Base-by-base conservation (phyloP, 805 yeast genomes). In the Yamadazyma nakazawae region DNA sequence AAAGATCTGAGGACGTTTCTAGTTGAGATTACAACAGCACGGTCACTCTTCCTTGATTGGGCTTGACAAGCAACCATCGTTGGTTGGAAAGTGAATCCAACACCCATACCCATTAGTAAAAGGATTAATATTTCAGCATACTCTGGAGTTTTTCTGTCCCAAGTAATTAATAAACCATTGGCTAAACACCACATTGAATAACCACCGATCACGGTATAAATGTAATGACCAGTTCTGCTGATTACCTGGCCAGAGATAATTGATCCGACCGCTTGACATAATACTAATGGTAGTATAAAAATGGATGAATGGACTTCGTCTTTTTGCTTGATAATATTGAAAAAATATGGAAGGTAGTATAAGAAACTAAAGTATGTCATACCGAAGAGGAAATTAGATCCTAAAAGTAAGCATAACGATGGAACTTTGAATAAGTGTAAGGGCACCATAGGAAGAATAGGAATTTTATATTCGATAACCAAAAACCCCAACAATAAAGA, bases 1-100 rank as follows among this genome's bases (percentile, higher is more conserved):
- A 82, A 72, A 2, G 82, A 75, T 45, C 86, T 64, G 40, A 78
- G 54, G 19, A 79, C 79, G 53, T 80, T 80, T 57, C 86, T 67
- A 1, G 82, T 68, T 2, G 82, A 70, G 9, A 80, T 79, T 12
- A 79, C 79, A 11, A 81, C 81, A 0, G 85, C 82, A 39, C 87
- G 60, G 50, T 81, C 85, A 3, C 73, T 65, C 42, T 73, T 70
- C 34, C 52, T 61, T 13, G 80, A 66, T 49, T 78, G 80, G 0
- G 82, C 81, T 55, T 73, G 84, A 32, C 72, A 82, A 1, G 83
- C 84, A 10, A 80, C 75, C 63, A 79, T 67, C 0, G 79, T 72
- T 4, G 82, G 82, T 56, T 79, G 83, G 67, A 79, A 78, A 16
- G 77, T 72, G 43, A 67, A 66, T 1, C 82, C 84, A 12, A 70